These are phyloP conservation scores for Pleoardoris graminearum DNA, from an alignment of 2,329 filamentous ascomycete species.

Conservation along the genomic window DNA sequence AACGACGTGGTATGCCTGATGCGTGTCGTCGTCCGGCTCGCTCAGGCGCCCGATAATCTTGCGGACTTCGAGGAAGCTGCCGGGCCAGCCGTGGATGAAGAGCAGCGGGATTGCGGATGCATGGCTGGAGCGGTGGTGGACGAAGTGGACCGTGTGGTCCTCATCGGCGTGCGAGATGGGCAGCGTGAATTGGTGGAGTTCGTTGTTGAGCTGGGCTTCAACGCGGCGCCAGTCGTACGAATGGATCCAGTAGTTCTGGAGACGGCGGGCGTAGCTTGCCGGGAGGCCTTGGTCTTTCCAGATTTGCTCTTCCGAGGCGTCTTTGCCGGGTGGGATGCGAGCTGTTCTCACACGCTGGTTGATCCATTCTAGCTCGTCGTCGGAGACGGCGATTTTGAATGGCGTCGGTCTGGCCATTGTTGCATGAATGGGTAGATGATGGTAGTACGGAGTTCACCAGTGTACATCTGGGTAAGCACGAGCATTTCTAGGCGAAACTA, in stretches of 20 bases:
- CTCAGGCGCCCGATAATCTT: conserved; percentile 60
- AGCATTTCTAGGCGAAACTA: no score
- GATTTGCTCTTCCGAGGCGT: neutral
- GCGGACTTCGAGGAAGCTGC: conserved; percentile 67
- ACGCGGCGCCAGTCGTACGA: conserved; percentile 63
- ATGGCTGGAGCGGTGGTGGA: conserved; percentile 59
- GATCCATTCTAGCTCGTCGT: neutral
- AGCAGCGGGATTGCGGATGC: conserved; percentile 64
- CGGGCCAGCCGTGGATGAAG: conserved; percentile 70
- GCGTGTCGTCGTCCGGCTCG: conserved; percentile 23
- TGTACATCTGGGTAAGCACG: no score
- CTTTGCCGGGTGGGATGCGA: neutral
- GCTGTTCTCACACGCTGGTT: neutral
- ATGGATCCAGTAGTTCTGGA: conserved; percentile 61
- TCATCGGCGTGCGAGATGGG: conserved; percentile 49
- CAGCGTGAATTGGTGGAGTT: conserved; percentile 61
- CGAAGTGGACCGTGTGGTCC: conserved; percentile 67
- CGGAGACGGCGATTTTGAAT: neutral
- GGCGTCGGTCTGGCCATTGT: neutral
- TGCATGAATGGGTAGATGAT: neutral
- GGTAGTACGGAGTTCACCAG: no score
- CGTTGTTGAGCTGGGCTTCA: conserved; percentile 61
- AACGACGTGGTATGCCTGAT: conserved; percentile 57
- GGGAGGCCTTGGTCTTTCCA: neutral
- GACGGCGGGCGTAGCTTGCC: conserved; percentile 13